These are phyloP conservation scores for Azolla pinnata DNA, from an alignment of 75 land plant species.

Conservation along the genomic window DNA sequence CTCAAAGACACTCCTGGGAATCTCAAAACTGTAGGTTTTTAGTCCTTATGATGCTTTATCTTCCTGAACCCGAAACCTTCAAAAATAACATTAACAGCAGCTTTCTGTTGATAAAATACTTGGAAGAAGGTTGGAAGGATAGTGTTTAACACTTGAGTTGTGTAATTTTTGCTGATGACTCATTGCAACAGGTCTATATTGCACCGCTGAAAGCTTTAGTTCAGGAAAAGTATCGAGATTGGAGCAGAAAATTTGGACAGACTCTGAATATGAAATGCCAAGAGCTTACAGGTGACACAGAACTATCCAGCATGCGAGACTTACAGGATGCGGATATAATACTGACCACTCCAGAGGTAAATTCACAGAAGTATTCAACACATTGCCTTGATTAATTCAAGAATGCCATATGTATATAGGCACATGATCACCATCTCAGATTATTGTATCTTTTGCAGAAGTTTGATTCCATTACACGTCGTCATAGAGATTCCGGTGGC, in stretches of 20 bases:
- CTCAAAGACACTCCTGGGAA: constrained; percentile 52
- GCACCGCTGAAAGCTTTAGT: constrained; percentile 92
- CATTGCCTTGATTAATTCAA: too few species aligned
- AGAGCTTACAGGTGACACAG: constrained; percentile 86
- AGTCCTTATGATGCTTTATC: neutral
- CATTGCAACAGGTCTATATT: constrained; percentile 57
- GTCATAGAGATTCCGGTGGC: constrained; percentile 66
- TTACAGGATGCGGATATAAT: constrained; percentile 85
- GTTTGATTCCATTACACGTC: constrained; percentile 81
- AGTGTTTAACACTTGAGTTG: too few species aligned
- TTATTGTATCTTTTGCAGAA: too few species aligned
- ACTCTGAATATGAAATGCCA: constrained; percentile 63
- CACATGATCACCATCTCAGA: too few species aligned
- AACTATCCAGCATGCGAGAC: constrained; percentile 33
- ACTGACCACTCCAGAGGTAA: constrained; percentile 91
- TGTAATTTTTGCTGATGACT: too few species aligned
- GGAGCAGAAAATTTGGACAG: constrained; percentile 67
- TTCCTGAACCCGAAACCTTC: too few species aligned
- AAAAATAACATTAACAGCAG: too few species aligned
- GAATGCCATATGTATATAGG: too few species aligned
- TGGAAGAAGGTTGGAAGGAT: too few species aligned
- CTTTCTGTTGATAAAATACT: too few species aligned
- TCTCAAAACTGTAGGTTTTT: constrained; percentile 62
- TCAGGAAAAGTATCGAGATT: constrained; percentile 83
- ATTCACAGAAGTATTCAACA: neutral